Evolutionary conservation across 2,329 filamentous ascomycete genomes (phyloP), one percentile per base, ranked within the genome.

Genomic region (Penicillium polonicum): DNA sequence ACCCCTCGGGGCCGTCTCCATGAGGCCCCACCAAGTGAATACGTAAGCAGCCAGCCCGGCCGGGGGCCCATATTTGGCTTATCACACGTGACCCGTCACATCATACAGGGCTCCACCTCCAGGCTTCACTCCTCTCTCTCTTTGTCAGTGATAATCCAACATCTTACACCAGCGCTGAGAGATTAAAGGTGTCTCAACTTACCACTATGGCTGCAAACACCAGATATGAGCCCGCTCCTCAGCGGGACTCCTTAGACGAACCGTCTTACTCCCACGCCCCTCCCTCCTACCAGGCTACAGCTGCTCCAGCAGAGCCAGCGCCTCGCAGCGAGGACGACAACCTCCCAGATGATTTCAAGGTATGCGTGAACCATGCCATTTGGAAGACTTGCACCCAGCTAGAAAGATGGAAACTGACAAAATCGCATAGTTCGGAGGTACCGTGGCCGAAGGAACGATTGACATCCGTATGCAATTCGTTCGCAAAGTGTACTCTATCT

Each of bases 401-500:
- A 12, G 8, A 41, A 35, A 21, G 41, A 54, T n/a, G 49, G 39
- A 41, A 54, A 31, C 58, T 68, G 45, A 68, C 48, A 29, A 44
- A 25, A 21, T 50, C 31, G 44, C 54, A 58, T 71, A 91, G 90
- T 97, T 96, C 72, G 94, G 93, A 67, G 92, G 92, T 61, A 91
- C 88, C 19, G 92, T 97, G 59, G 88, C 92, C 65, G 94, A 97
- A 80, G 93, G 91, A 46, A 96, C 92, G 21, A 82, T 97, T 72
- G 92, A 96, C 70, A 96, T 99, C 73, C 90, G 93, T 67, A 96
- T 97, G 86, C 90, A 94, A 77, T 99, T 97, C 76, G 83, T 96
- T 68, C 88, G 92, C 77, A 97, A 97, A 82, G 94, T 99, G 72
- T 99, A 99, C 79, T 89, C 92, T 58, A 99, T 99, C 76, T 83